Conservation (phyloP, 208 protist species). For the Phytomonas serpens region DNA sequence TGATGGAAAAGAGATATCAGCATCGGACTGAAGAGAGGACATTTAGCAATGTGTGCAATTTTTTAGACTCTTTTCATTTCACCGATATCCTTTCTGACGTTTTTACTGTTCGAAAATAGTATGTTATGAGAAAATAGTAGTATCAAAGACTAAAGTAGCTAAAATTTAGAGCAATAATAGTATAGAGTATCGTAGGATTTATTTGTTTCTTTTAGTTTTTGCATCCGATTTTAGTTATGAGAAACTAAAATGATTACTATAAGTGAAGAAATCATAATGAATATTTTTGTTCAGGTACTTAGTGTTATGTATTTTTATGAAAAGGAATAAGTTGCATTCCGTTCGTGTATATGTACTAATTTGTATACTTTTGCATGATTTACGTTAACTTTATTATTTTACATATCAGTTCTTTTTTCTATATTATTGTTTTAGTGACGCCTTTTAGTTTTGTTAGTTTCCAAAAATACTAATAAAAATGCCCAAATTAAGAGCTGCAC, state of each 20-base stretch:
- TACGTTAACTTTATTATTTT: slow-evolving; percentile 11
- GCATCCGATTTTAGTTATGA: slow-evolving; percentile 2
- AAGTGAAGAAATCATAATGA: slow-evolving; percentile 2
- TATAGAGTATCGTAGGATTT: slow-evolving; percentile 9
- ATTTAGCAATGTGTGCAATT: background rate
- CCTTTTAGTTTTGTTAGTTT: slow-evolving; percentile 4
- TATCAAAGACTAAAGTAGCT: background rate
- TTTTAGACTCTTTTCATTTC: background rate
- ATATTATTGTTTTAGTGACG: slow-evolving; percentile 11
- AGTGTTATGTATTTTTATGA: background rate
- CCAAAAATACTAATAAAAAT: slow-evolving; percentile 25
- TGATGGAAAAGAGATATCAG: slow-evolving; percentile 21
- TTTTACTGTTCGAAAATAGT: slow-evolving; percentile 17
- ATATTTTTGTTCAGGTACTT: slow-evolving; percentile 8
- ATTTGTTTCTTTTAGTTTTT: slow-evolving; percentile 20
- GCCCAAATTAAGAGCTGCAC: slow-evolving; percentile 56
- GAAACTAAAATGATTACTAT: slow-evolving; percentile 5
- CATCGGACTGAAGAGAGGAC: background rate
- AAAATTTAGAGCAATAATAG: background rate
- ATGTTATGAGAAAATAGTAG: background rate
- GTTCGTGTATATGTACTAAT: background rate
- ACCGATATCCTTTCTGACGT: slow-evolving; percentile 14
- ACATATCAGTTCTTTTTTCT: slow-evolving; percentile 13
- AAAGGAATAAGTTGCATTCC: background rate
- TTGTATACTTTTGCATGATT: slow-evolving; percentile 16